Evolutionary conservation across 1,139 yeast genomes (phyloP).

Genomic region (Trichomonascaceae sp.): DNA sequence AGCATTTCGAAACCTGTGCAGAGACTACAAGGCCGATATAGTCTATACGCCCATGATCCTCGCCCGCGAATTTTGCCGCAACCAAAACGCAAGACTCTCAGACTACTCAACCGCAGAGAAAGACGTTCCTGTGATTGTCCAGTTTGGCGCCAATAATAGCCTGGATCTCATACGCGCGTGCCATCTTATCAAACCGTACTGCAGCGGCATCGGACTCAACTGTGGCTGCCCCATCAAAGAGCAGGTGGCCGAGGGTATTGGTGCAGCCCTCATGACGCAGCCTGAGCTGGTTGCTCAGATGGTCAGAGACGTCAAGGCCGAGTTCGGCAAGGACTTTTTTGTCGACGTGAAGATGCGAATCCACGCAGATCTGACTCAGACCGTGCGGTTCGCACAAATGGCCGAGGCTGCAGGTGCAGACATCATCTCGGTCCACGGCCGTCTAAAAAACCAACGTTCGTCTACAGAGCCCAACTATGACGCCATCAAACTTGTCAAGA

Average conservation of each 20-base stretch:
- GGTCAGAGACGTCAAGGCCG: conserved; percentile 71
- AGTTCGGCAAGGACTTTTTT: conserved; percentile 55
- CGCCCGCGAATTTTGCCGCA: conserved; percentile 88
- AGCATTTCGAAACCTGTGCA: conserved; percentile 72
- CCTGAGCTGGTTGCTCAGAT: conserved; percentile 70
- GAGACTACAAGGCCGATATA: conserved; percentile 65
- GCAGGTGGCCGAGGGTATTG: conserved; percentile 91
- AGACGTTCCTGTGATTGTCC: conserved; percentile 71
- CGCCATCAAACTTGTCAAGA: conserved; percentile 59
- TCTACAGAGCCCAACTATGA: conserved; percentile 72
- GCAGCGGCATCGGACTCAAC: conserved; percentile 88
- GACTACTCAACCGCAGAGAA: conserved; percentile 69
- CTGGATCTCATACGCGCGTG: conserved; percentile 75
- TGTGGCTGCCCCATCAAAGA: conserved; percentile 97
- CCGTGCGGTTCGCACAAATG: conserved; percentile 54
- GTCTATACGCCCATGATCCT: conserved; percentile 94
- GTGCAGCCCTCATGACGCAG: conserved; percentile 85
- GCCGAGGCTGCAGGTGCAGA: conserved; percentile 88
- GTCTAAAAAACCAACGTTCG: conserved; percentile 75
- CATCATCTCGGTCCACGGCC: conserved; percentile 86
- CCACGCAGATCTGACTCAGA: conserved; percentile 60
- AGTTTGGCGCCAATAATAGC: conserved; percentile 82
- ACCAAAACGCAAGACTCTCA: conserved; percentile 61
- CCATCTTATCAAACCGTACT: conserved; percentile 78
- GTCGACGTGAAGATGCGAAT: conserved; percentile 88